Base-by-base conservation (phyloP, 768 basidiomycete genomes). In the Podaxis sp. region DNA sequence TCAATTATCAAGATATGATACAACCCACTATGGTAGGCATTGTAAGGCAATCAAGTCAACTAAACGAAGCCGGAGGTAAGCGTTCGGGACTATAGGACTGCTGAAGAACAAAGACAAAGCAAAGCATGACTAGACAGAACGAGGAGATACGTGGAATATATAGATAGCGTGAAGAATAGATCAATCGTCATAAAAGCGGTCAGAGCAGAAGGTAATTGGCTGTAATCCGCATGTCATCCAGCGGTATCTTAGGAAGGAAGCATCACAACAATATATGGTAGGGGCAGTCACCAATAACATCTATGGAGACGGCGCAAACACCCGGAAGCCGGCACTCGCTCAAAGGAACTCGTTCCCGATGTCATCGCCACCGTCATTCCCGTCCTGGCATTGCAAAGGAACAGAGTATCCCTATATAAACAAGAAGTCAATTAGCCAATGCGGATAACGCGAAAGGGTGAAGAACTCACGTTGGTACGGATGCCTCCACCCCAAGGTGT, bases 401-500 rank as follows among this genome's bases (percentile, higher is more conserved):
- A 72, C 64, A 52, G 69, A 59, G 46, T 67, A 74, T 56, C 74
- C 74, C 71, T 73, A 46, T 38, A 44, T 5, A 33, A 15, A 8
- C 12, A 7, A 13, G 53, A 22, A 11, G 51, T 62, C 2, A 68
- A 46, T 52, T 48, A 50, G 4, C 26, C 50, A 7, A 44, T 33
- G 13, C 28, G 54, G 28, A 37, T 17, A 53, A n/a, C 20, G 56
- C 30, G 36, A 15, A 59, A 59, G 20, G 36, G 26, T 56, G 20
- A 37, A 46, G 72, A 17, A 65, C 66, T 62, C 48, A 68, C 91
- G 67, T 94, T 84, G 17, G 80, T 82, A 65, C 95, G 83, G 57
- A 92, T 77, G 63, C 95, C 95, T 83, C 94, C 93, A 69, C 95
- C 95, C 95, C 95, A 97, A 17, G 94, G 95, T 7, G 92, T 93